Conservation (phyloP, 108 stramenopile species). For the Mayamaea pseudoterrestris region DNA sequence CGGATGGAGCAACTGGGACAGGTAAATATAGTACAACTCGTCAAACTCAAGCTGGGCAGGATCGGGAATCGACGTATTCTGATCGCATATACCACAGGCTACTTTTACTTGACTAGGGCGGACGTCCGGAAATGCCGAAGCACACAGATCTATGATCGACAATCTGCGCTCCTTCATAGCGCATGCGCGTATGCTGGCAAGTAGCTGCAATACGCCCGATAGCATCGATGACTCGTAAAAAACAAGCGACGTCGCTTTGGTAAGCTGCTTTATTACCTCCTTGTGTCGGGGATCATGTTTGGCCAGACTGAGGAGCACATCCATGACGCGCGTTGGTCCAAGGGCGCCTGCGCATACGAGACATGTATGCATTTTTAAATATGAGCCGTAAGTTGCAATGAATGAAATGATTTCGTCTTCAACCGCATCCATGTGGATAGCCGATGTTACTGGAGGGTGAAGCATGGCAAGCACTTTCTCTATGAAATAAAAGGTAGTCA, state of each 20-base stretch:
- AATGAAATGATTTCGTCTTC: slow-evolving; percentile 23
- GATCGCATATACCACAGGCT: slow-evolving; percentile 16
- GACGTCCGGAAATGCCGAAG: slow-evolving; percentile 76
- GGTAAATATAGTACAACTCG: slow-evolving; percentile 51
- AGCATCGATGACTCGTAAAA: slow-evolving; percentile 70
- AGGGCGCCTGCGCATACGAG: slow-evolving; percentile 40
- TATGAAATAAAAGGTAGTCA: slow-evolving; percentile 74
- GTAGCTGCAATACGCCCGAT: slow-evolving; percentile 42
- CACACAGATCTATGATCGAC: slow-evolving; percentile 31
- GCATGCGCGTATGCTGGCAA: slow-evolving; percentile 11
- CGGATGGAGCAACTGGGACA: slow-evolving; percentile 53
- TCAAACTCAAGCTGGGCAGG: not conserved
- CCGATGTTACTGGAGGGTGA: not conserved
- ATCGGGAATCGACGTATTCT: not conserved
- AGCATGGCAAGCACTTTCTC: slow-evolving; percentile 24
- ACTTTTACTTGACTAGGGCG: slow-evolving; percentile 59
- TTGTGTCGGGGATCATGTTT: slow-evolving; percentile 56
- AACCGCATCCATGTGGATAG: slow-evolving; percentile 11
- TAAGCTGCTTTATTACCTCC: slow-evolving; percentile 44
- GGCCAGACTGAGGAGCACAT: slow-evolving; percentile 40
- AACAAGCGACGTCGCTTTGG: slow-evolving; percentile 25
- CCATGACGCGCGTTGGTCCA: slow-evolving; percentile 28
- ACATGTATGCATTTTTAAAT: slow-evolving; percentile 55
- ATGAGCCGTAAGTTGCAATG: slow-evolving; percentile 57
- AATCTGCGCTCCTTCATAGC: not conserved